Evolutionary conservation across 1,139 yeast genomes (phyloP), one percentile per base, ranked within the genome.

Genomic region (Yamadazyma atlantica): DNA sequence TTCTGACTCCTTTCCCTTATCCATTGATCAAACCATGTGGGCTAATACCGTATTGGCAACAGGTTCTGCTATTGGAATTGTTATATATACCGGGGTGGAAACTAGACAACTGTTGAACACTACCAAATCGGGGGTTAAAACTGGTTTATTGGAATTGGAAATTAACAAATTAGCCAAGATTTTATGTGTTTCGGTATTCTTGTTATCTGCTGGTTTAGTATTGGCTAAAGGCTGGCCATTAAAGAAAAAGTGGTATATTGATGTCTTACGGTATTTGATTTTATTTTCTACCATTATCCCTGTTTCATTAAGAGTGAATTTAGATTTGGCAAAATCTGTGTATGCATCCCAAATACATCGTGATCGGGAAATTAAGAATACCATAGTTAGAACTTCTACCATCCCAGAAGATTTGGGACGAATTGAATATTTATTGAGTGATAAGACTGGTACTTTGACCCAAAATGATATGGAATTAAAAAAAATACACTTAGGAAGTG

Each of bases 391-490:
- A 55, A 92, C 98, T 0, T 88, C 97, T 37, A 94, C 98, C 0
- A 94, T 94, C 33, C 98, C 98, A 1, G 99, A 94, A 62, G 99
- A 94, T 62, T 69, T 94, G 47, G 99, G 99, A 12, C 74, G 99
- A 51, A 85, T 94, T 37, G 98, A 94, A 58, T 94, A 92, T 58
- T 66, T 94, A 39, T 69, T 94, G 33, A 84, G 92, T 46, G 99
- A 94, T 60, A 94, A 94, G 58, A 94, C 99, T 0, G 99, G 99
- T 17, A 94, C 99, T 0, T 72, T 94, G 48, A 94, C 99, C 5
- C 97, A 92, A 60, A 94, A 94, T 59, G 98, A 94, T 58, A 94
- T 94, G 99, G 96, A 89, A 55, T 69, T 94, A 76, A 89, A 87
- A 51, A 90, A 90, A 58, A 69, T 94, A 30, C 98, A 94, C 58